These are phyloP conservation scores for Rubia peregrina DNA, from an alignment of 305 asterid genomes.

Conservation along the genomic window DNA sequence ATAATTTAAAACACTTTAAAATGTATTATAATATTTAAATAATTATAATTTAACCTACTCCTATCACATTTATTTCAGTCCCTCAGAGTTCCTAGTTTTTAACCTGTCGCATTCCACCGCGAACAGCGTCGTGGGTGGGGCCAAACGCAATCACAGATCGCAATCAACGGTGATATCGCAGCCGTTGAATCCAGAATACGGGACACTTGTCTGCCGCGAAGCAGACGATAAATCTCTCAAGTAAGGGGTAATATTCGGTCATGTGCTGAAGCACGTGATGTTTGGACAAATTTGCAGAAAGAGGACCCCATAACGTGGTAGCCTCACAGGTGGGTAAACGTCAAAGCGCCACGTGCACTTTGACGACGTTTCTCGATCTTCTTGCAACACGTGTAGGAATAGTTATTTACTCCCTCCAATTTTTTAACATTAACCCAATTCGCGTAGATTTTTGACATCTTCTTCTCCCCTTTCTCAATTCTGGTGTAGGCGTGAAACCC, in stretches of 20 bases:
- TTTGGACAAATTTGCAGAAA: slow-evolving; percentile 4
- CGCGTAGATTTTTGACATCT: too few relatives aligned
- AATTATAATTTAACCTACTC: too few relatives aligned
- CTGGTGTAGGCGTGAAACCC: too few relatives aligned
- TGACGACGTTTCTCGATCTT: background rate
- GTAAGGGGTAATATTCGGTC: slow-evolving; percentile 11
- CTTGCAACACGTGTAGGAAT: slow-evolving; percentile 14
- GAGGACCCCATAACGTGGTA: slow-evolving; percentile 37
- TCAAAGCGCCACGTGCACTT: slow-evolving; percentile 15
- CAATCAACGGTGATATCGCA: slow-evolving; percentile 13
- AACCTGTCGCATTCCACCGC: slow-evolving; percentile 8
- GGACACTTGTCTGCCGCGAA: slow-evolving; percentile 14
- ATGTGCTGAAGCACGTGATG: slow-evolving; percentile 35
- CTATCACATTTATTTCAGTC: too few relatives aligned
- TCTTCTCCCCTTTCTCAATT: too few relatives aligned
- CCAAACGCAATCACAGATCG: slow-evolving; percentile 16
- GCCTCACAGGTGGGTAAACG: slow-evolving; percentile 9
- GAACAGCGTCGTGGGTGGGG: slow-evolving; percentile 10
- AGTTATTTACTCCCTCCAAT: too few relatives aligned
- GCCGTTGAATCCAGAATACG: slow-evolving; percentile 15
- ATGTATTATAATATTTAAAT: too few relatives aligned
- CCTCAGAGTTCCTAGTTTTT: too few relatives aligned
- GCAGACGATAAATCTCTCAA: background rate
- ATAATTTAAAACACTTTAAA: too few relatives aligned
- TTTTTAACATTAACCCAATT: too few relatives aligned